Evolutionary conservation across 1,139 yeast species (phyloP).

Genomic region (Pichia inconspicua): DNA sequence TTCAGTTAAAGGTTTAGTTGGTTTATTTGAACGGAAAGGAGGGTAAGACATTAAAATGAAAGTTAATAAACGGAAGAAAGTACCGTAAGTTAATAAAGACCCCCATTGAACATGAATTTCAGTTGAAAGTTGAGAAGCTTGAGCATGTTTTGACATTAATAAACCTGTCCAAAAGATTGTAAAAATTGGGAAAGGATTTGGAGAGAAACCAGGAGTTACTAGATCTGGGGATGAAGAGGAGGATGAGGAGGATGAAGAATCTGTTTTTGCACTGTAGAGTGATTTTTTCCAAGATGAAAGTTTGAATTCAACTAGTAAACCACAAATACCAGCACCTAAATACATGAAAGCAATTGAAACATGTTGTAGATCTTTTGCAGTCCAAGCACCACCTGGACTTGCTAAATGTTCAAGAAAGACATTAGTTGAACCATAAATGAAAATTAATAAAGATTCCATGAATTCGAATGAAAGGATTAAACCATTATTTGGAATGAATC

Average conservation of each 20-base stretch:
- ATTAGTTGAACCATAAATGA: slow-evolving; percentile 83
- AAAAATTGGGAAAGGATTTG: slow-evolving; percentile 89
- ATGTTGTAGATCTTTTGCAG: slow-evolving; percentile 90
- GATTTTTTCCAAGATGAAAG: slow-evolving; percentile 42
- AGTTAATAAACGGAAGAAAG: slow-evolving; percentile 66
- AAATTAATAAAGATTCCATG: slow-evolving; percentile 68
- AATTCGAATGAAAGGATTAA: slow-evolving; percentile 69
- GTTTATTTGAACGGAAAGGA: slow-evolving; percentile 35
- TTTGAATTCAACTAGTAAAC: slow-evolving; percentile 66
- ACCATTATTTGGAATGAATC: slow-evolving; percentile 4
- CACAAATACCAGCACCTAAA: slow-evolving; percentile 89
- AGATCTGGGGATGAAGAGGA: slow-evolving; percentile 3
- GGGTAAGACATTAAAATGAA: slow-evolving; percentile 49
- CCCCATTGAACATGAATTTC: slow-evolving; percentile 92
- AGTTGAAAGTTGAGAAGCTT: slow-evolving; percentile 71
- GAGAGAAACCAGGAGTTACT: slow-evolving; percentile 68
- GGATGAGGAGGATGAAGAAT: neutral
- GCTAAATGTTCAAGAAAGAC: slow-evolving; percentile 86
- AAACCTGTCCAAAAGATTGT: slow-evolving; percentile 95
- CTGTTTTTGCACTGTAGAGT: slow-evolving; percentile 28
- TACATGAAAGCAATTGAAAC: slow-evolving; percentile 91
- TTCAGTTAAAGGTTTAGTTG: slow-evolving; percentile 79
- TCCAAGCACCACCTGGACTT: slow-evolving; percentile 68
- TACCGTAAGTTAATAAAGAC: slow-evolving; percentile 63
- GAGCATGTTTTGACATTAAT: slow-evolving; percentile 92